Conservation (phyloP, 228 moss, liverwort and hornwort genomes). For the Sphagnum magellanicum region DNA sequence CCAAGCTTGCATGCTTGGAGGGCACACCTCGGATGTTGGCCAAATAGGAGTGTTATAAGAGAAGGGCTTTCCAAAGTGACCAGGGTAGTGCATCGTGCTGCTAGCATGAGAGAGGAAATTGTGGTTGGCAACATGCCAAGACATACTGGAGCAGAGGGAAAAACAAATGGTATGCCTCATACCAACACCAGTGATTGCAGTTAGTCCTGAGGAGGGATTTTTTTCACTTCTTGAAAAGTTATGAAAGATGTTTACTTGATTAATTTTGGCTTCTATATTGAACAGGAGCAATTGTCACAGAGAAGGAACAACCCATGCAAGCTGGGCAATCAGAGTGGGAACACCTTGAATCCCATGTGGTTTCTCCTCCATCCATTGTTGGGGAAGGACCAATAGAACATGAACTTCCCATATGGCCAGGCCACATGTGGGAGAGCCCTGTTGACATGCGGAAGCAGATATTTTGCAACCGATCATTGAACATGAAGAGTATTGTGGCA, state of each 20-base stretch:
- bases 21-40: constrained; percentile 13
- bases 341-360: constrained; percentile 33
- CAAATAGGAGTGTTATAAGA: constrained; percentile 7
- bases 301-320: constrained; percentile 7
- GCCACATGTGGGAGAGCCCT: constrained; percentile 51
- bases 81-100: constrained; percentile 22
- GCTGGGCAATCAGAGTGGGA: constrained; percentile 23
- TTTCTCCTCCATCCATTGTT: constrained; percentile 18
- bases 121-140: constrained; percentile 8
- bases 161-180: constrained; percentile 9
- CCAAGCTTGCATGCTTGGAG: constrained; percentile 12
- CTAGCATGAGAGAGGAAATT: constrained; percentile 5
- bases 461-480: constrained; percentile 84
- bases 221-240: background rate
- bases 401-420: constrained; percentile 28
- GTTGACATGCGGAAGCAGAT: constrained; percentile 66
- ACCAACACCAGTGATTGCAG: background rate
- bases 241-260: background rate
- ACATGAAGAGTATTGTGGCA: constrained; percentile 95
- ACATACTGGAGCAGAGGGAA: constrained; percentile 5
- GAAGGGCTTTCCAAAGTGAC: constrained; percentile 15
- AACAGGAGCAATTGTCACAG: constrained; percentile 30
- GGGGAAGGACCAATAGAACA: constrained; percentile 26
- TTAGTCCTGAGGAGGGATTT: background rate
- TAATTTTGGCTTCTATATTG: background rate